A percentile compares a stretch with the other conserved stretches of the same genome.
Evolutionary conservation across 2,329 filamentous ascomycete genomes (phyloP).

Genomic region (Claviceps sp.): DNA sequence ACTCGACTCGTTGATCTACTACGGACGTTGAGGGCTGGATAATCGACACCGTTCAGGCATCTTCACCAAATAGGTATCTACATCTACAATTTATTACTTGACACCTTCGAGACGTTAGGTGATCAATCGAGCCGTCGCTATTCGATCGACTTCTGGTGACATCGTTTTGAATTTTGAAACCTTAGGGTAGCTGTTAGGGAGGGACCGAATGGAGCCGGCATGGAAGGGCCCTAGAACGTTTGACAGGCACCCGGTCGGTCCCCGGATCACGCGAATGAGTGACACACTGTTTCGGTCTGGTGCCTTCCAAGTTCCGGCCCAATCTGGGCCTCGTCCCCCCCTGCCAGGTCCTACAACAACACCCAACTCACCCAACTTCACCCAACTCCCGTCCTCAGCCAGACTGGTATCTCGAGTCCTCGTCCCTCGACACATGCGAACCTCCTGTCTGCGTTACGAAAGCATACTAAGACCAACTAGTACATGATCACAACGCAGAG

Average conservation of each 20-base stretch:
- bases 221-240: not conserved
- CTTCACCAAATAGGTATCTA: no score
- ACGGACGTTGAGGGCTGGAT: no score
- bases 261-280: not conserved
- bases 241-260: no score
- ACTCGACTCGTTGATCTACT: no score
- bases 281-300: not conserved
- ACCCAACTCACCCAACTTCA: not conserved
- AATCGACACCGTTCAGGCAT: no score
- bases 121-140: not conserved
- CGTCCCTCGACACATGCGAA: not conserved
- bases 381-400: not conserved
- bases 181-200: not conserved
- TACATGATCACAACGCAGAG: conserved; percentile 8
- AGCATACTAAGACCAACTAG: conserved; percentile 2
- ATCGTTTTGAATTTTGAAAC: not conserved
- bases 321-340: no score
- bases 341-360: not conserved
- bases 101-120: no score
- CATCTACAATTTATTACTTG: no score
- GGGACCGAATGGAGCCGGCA: not conserved
- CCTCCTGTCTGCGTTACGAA: not conserved
- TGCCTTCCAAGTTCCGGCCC: not conserved
- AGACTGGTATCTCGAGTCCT: not conserved
- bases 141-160: not conserved